Evolutionary conservation across 176 grass and related monocot species (phyloP).

Genomic region (Miscanthus lutarioriparius): DNA sequence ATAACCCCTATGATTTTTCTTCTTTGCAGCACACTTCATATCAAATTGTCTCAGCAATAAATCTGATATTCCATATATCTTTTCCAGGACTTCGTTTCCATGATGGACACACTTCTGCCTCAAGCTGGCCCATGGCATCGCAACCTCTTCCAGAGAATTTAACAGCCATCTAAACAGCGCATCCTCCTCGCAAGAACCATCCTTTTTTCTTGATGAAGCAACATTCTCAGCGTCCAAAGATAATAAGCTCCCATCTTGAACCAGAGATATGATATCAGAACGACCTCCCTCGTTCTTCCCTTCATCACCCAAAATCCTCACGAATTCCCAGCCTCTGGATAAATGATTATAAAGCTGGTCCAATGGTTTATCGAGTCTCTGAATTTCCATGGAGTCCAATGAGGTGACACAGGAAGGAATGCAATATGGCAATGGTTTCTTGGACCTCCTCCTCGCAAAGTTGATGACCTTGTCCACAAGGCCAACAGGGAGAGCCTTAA

Average conservation of each 20-base stretch:
- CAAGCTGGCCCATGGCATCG: not conserved
- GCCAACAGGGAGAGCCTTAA: slow-evolving; percentile 11
- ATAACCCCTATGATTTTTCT: slow-evolving; percentile 1
- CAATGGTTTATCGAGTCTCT: not conserved
- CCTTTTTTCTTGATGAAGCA: not conserved
- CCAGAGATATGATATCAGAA: slow-evolving; percentile 12
- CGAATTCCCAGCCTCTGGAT: not conserved
- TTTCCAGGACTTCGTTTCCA: slow-evolving; percentile 16
- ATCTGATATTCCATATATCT: not conserved
- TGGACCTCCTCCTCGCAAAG: slow-evolving; percentile 4
- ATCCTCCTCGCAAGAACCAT: not conserved
- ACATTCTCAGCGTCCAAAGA: not conserved
- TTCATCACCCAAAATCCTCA: not conserved
- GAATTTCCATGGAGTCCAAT: slow-evolving; percentile 3
- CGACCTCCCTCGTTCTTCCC: not conserved
- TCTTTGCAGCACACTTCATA: not conserved
- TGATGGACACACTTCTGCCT: slow-evolving; percentile 29
- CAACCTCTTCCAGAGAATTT: not conserved
- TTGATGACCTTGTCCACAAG: slow-evolving; percentile 3
- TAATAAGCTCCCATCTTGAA: not conserved
- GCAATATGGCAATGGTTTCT: slow-evolving; percentile 24
- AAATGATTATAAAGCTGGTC: not conserved
- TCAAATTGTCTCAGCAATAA: not conserved
- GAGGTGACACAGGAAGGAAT: slow-evolving; percentile 10
- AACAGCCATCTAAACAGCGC: not conserved